Conservation (phyloP, 495 filamentous ascomycete species). For the Podospora australis region DNA sequence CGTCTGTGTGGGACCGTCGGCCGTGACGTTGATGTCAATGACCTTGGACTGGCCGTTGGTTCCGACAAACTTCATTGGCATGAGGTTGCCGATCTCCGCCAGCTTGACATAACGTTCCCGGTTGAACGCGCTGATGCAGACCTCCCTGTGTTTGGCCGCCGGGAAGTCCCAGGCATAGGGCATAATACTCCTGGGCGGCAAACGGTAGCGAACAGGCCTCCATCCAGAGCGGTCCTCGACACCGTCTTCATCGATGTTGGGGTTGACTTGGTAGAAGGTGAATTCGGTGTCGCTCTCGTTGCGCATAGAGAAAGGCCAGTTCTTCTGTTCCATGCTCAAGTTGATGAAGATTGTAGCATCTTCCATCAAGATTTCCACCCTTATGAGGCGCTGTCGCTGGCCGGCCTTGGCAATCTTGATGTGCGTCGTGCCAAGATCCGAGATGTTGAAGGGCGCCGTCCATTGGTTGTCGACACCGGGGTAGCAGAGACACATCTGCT, state of each 20-base stretch:
- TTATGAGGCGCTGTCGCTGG: slow-evolving; percentile 80
- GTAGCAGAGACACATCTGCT: slow-evolving; percentile 89
- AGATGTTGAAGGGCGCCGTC: slow-evolving; percentile 97
- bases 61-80: slow-evolving; percentile 70
- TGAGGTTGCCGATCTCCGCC: slow-evolving; percentile 89
- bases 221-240: slow-evolving; percentile 77
- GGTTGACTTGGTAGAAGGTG: slow-evolving; percentile 81
- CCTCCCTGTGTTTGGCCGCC: slow-evolving; percentile 89
- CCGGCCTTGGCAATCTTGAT: slow-evolving; percentile 88
- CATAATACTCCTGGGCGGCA: slow-evolving; percentile 95
- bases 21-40: slow-evolving; percentile 91
- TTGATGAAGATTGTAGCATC: slow-evolving; percentile 89
- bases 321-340: slow-evolving; percentile 78
- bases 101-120: slow-evolving; percentile 87
- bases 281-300: slow-evolving; percentile 97
- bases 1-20: slow-evolving; percentile 91
- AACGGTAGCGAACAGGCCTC: slow-evolving; percentile 85
- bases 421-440: slow-evolving; percentile 83
- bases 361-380: slow-evolving; percentile 86
- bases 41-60: slow-evolving; percentile 64
- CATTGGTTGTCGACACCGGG: slow-evolving; percentile 94
- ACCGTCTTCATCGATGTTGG: slow-evolving; percentile 69
- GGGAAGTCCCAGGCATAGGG: slow-evolving; percentile 99
- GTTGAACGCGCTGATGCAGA: slow-evolving; percentile 70
- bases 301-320: slow-evolving; percentile 97